Percentiles rank a stretch among this genome's conserved stretches.
phyloP scores from a whole-genome alignment of 768 basidiomycete species.

The Lactifluus rugatus region DNA sequence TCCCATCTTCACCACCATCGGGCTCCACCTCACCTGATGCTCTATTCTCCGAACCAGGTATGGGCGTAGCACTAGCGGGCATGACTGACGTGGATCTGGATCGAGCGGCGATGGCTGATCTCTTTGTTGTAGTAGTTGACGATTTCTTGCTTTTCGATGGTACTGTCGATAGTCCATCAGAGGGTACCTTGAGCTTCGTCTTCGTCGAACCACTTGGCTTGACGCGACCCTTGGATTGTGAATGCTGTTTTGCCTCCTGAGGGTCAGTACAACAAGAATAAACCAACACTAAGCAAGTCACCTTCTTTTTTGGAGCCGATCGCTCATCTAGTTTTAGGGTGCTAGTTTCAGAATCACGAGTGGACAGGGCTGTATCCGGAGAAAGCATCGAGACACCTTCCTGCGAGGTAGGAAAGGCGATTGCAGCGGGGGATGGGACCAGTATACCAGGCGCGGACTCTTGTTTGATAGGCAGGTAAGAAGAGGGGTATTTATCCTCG shows the following conservation, averaged over 20 bases:
- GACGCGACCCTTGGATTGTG: slow-evolving; percentile 27
- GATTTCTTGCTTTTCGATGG: slow-evolving; percentile 25
- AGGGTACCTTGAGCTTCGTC: slow-evolving; percentile 23
- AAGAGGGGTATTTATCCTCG: neutral
- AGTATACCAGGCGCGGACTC: slow-evolving; percentile 7
- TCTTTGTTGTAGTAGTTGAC: slow-evolving; percentile 21
- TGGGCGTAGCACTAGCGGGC: slow-evolving; percentile 30
- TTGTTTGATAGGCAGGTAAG: neutral
- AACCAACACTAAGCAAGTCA: slow-evolving; percentile 3
- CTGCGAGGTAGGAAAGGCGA: slow-evolving; percentile 20
- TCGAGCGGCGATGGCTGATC: slow-evolving; percentile 32
- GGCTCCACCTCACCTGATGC: slow-evolving; percentile 26
- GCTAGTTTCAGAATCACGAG: slow-evolving; percentile 9
- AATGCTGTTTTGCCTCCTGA: slow-evolving; percentile 19
- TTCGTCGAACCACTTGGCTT: slow-evolving; percentile 24
- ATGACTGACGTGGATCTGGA: slow-evolving; percentile 67
- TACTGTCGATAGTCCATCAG: slow-evolving; percentile 19
- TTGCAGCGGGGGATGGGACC: slow-evolving; percentile 8
- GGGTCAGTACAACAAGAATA: neutral
- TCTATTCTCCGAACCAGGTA: slow-evolving; percentile 35
- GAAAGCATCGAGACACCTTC: slow-evolving; percentile 55
- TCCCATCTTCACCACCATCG: slow-evolving; percentile 33
- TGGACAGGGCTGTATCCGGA: neutral
- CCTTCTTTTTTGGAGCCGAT: slow-evolving; percentile 22
- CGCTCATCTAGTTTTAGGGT: slow-evolving; percentile 16